A percentile compares a stretch with the other conserved stretches of the same genome.
These are phyloP conservation scores for Fragaria vesca DNA, from an alignment of 306 rosid species.

Conservation along the genomic window DNA sequence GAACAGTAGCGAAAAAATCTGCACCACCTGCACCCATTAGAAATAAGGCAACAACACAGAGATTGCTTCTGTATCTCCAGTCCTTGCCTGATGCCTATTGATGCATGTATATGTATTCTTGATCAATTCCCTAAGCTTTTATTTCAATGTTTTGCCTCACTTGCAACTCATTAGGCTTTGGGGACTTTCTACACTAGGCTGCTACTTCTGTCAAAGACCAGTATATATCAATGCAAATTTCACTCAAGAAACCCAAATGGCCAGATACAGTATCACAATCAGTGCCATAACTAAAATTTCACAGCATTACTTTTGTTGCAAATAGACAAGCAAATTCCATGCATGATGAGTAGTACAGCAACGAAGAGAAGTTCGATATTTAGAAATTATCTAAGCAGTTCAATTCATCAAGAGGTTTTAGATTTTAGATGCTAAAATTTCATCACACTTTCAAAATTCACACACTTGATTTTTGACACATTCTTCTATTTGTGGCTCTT, in stretches of 20 bases:
- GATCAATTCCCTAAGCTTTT: not conserved
- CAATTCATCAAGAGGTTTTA: not conserved
- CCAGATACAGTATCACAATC: not conserved
- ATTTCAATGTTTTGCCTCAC: not conserved
- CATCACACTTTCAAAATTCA: not conserved
- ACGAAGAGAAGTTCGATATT: not conserved
- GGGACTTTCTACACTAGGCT: not conserved
- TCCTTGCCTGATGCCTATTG: not conserved
- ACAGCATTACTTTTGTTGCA: not conserved
- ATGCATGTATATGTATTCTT: not conserved
- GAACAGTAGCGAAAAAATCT: not conserved
- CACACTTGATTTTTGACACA: not conserved
- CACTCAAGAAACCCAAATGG: not conserved
- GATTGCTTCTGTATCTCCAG: not conserved
- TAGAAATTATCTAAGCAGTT: not conserved
- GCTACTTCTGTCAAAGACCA: not conserved
- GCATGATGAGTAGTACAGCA: not conserved
- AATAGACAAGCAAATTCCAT: not conserved
- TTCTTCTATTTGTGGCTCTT: not conserved
- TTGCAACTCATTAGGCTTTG: not conserved
- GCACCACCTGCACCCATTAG: not conserved
- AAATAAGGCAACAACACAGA: not conserved
- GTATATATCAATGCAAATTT: too few species aligned
- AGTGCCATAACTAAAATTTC: not conserved
- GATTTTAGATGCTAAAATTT: not conserved